These are phyloP conservation scores for Magnusiomyces fungicola DNA, from an alignment of 1,139 yeast species.

Conservation along the genomic window DNA sequence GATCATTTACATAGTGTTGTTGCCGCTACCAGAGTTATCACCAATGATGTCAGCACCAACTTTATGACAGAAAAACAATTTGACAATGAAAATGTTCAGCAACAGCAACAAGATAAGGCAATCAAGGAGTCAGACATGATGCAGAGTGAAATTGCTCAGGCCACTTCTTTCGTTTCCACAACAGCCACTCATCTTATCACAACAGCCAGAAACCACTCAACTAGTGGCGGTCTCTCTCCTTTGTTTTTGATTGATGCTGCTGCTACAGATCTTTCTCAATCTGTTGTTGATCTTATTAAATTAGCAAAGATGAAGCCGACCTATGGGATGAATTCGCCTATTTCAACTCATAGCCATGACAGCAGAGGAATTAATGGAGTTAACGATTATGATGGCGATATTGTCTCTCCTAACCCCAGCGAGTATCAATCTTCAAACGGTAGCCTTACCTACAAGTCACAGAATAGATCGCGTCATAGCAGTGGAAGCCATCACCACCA, in stretches of 20 bases:
- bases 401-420: no score
- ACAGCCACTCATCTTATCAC: constrained; percentile 73
- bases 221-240: constrained; percentile 60
- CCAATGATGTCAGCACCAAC: constrained; percentile 35
- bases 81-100: not conserved
- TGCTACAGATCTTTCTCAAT: constrained; percentile 63
- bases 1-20: constrained; percentile 31
- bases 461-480: no score
- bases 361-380: no score
- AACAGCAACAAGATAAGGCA: not conserved
- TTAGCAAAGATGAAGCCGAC: constrained; percentile 42
- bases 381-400: no score
- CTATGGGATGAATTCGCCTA: not conserved
- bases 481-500: no score
- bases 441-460: no score
- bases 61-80: constrained; percentile 18
- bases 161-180: constrained; percentile 45
- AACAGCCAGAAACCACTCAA: constrained; percentile 67
- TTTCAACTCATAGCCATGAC: no score
- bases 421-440: no score
- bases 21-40: constrained; percentile 32
- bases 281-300: constrained; percentile 63
- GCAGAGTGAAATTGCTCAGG: constrained; percentile 27
- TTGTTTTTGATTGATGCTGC: constrained; percentile 70
- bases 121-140: constrained; percentile 12